phyloP scores from a whole-genome alignment of 169 alveolate genomes.

The Plasmodium fragile region DNA sequence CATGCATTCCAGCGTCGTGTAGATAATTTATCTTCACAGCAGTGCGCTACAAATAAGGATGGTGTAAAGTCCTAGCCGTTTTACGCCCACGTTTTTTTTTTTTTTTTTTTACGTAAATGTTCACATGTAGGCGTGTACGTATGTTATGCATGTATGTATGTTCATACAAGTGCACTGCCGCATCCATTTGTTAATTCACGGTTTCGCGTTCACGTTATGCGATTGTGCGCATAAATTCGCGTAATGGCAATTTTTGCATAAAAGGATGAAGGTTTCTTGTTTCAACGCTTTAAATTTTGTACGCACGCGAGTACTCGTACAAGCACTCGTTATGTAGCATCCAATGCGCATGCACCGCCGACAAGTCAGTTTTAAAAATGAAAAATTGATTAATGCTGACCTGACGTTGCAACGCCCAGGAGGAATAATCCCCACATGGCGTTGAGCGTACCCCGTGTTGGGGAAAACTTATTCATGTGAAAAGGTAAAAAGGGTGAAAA shows the following conservation, averaged over 20 bases:
- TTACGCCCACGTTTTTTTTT: not conserved
- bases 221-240: not conserved
- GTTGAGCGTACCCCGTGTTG: not conserved
- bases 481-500: not conserved
- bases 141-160: not conserved
- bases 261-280: not conserved
- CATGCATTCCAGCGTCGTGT: not conserved
- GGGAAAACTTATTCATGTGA: not conserved
- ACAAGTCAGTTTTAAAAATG: not conserved
- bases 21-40: not conserved
- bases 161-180: not conserved
- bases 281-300: not conserved
- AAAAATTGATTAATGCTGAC: not conserved
- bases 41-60: not conserved
- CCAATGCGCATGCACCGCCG: not conserved
- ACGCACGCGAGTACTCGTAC: not conserved
- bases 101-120: not conserved
- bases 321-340: not conserved
- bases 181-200: not conserved
- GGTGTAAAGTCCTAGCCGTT: slow-evolving; percentile 1
- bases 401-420: not conserved
- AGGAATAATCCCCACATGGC: not conserved
- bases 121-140: not conserved
- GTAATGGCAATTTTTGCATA: not conserved
- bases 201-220: not conserved